Evolutionary conservation across 331 rosid species (phyloP).

Genomic region (Malus hybrid): DNA sequence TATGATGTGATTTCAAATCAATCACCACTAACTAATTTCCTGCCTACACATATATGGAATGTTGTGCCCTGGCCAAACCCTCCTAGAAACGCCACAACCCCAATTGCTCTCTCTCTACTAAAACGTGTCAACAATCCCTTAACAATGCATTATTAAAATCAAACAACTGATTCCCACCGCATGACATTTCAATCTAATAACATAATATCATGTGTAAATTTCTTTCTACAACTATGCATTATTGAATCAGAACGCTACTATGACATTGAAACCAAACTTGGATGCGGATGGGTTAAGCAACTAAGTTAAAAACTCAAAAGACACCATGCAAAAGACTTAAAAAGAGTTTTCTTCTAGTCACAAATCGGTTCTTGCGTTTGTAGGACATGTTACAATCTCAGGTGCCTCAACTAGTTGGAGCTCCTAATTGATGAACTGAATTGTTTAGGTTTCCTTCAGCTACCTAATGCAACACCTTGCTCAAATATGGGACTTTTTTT

Average conservation of each 20-base stretch:
- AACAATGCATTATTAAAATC: no score
- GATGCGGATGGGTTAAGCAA: not conserved
- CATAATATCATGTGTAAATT: no score
- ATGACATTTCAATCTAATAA: no score
- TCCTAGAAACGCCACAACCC: not conserved
- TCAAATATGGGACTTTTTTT: not conserved
- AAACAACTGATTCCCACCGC: not conserved
- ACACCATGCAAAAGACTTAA: not conserved
- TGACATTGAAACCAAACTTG: no score
- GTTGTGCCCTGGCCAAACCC: not conserved
- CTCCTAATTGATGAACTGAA: not conserved
- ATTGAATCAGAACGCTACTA: not conserved
- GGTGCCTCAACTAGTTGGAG: conserved; percentile 1
- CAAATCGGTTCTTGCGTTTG: not conserved
- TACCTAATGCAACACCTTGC: not conserved
- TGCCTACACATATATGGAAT: not conserved
- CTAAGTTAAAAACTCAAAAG: not conserved
- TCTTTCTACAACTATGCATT: no score
- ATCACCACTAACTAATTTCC: not conserved
- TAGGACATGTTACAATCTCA: not conserved
- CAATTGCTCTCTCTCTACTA: no score
- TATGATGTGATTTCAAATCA: not conserved
- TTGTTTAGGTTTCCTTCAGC: conserved; percentile 2
- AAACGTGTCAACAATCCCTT: no score
- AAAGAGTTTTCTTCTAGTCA: not conserved